Evolutionary conservation across 768 basidiomycete species (phyloP).

Genomic region (Tubosaeta sp.): DNA sequence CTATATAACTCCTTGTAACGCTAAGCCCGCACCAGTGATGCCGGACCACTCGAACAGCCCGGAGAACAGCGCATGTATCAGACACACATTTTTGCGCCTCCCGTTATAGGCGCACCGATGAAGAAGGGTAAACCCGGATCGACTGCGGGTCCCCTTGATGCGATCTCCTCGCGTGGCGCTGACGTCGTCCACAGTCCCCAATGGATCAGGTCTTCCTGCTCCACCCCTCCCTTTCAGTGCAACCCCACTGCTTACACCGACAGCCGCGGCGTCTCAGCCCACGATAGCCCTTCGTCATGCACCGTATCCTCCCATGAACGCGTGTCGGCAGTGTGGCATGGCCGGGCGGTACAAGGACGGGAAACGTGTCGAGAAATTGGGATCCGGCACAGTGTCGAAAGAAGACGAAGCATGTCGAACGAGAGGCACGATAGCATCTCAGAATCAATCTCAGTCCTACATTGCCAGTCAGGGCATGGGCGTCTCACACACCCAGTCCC

Average conservation of each 20-base stretch:
- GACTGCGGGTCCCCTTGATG: slow-evolving; percentile 2
- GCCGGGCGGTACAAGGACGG: slow-evolving; percentile 78
- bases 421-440: slow-evolving; percentile 59
- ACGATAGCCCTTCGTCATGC: not conserved
- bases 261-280: slow-evolving; percentile 7
- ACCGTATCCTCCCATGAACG: slow-evolving; percentile 38
- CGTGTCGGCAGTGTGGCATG: slow-evolving; percentile 69
- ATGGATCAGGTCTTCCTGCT: slow-evolving; percentile 19
- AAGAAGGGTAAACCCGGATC: slow-evolving; percentile 54
- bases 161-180: slow-evolving; percentile 9
- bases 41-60: slow-evolving; percentile 31
- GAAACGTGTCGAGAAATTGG: slow-evolving; percentile 87
- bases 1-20: too few species aligned
- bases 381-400: slow-evolving; percentile 81
- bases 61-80: slow-evolving; percentile 46
- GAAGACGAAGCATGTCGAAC: slow-evolving; percentile 82
- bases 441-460: slow-evolving; percentile 21
- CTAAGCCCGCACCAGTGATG: too few species aligned
- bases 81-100: slow-evolving; percentile 69
- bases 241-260: slow-evolving; percentile 16
- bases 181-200: slow-evolving; percentile 10
- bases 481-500: slow-evolving; percentile 22
- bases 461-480: slow-evolving; percentile 7
- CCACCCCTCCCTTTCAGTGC: slow-evolving; percentile 10
- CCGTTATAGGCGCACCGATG: slow-evolving; percentile 66